Percentiles rank a stretch among this genome's conserved stretches.
Conservation (phyloP, 2,329 filamentous ascomycete species). For the Pestalotiopsis sp. region DNA sequence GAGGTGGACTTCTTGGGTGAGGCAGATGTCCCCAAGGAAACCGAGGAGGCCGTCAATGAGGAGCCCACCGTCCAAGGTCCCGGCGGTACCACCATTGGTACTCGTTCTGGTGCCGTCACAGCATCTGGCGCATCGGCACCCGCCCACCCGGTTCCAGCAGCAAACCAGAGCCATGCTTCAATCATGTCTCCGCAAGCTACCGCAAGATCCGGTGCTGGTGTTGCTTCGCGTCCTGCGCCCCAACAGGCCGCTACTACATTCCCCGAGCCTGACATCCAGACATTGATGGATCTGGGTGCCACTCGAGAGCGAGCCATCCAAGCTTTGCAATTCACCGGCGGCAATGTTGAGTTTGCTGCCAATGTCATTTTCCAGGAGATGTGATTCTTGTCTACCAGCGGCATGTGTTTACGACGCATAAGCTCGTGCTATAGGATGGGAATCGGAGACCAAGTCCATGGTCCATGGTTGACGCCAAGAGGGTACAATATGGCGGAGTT, state of each 20-base stretch:
- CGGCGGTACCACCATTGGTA: constrained; percentile 86
- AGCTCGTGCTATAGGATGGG: not conserved
- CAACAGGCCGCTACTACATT: constrained; percentile 27
- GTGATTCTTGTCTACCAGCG: constrained; percentile 2
- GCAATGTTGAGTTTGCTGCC: constrained; percentile 88
- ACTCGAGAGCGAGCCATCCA: constrained; percentile 75
- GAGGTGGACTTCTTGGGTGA: constrained; percentile 91
- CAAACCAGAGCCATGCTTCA: constrained; percentile 17
- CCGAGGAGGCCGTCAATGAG: constrained; percentile 71
- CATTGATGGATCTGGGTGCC: constrained; percentile 78
- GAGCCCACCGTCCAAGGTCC: constrained; percentile 87
- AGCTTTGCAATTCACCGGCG: constrained; percentile 79
- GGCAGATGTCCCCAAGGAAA: constrained; percentile 87
- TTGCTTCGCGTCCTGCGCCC: constrained; percentile 27
- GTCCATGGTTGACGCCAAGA: not conserved
- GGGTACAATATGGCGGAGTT: not conserved
- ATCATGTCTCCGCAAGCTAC: constrained; percentile 23
- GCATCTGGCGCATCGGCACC: constrained; percentile 35
- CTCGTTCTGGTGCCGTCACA: constrained; percentile 76
- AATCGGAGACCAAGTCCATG: not conserved
- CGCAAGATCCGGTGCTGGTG: constrained; percentile 27
- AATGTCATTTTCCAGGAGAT: constrained; percentile 69
- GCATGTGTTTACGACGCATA: not conserved
- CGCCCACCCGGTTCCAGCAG: constrained; percentile 20
- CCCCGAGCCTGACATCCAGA: constrained; percentile 72